Evolutionary conservation across 495 filamentous ascomycete species (phyloP).

Genomic region (Penicillium coffeae): DNA sequence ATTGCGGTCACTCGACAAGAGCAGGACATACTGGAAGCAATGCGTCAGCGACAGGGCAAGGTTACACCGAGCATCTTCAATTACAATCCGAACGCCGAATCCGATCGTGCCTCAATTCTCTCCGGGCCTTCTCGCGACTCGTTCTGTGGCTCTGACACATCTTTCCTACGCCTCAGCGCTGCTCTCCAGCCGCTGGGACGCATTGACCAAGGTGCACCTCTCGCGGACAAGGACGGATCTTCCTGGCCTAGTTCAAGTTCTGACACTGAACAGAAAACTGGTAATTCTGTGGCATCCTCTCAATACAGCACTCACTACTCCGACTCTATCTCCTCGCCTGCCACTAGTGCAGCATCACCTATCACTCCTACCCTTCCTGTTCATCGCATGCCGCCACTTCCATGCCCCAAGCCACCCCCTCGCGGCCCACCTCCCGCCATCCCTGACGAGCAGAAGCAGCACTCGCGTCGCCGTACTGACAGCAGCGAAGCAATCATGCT

Average conservation of each 20-base stretch:
- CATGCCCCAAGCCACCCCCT: conserved; percentile 38
- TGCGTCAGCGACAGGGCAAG: conserved; percentile 71
- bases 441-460: conserved; percentile 34
- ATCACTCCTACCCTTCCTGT: conserved; percentile 43
- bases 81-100: conserved; percentile 12
- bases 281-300: conserved; percentile 29
- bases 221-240: conserved; percentile 27
- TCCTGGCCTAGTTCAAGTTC: conserved; percentile 29
- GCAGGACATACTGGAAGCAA: conserved; percentile 73
- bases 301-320: conserved; percentile 35
- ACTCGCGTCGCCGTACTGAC: conserved; percentile 42
- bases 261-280: conserved; percentile 37
- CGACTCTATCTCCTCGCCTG: conserved; percentile 38
- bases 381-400: conserved; percentile 43
- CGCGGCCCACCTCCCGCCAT: conserved; percentile 36
- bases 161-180: conserved; percentile 43
- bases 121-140: conserved; percentile 36
- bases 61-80: conserved; percentile 70
- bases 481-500: conserved; percentile 44
- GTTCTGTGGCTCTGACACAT: conserved; percentile 38
- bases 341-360: conserved; percentile 39
- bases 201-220: conserved; percentile 27
- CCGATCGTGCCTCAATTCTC: conserved; percentile 29
- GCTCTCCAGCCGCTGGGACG: conserved; percentile 24
- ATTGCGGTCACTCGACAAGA: conserved; percentile 88